Percentiles rank a stretch among this genome's conserved stretches.
These are phyloP conservation scores for Selenicereus undatus DNA, from an alignment of 148 eudicot genomes.

Conservation along the genomic window DNA sequence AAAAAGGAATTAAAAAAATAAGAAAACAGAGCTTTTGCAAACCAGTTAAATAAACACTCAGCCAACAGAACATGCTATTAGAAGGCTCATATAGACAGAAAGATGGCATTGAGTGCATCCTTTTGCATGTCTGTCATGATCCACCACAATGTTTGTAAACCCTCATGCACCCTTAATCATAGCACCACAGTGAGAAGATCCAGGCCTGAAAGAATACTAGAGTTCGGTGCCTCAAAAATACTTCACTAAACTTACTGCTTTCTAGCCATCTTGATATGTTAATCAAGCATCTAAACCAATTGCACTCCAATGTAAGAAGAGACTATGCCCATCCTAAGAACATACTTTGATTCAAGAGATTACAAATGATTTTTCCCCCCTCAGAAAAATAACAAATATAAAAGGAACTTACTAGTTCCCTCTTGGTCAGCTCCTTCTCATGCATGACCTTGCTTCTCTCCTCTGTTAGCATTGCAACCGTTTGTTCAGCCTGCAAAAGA, in stretches of 20 bases:
- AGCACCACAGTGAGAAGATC: too few relatives aligned
- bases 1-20: not conserved
- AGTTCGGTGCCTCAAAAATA: not conserved
- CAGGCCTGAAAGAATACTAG: not conserved
- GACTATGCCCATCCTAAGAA: not conserved
- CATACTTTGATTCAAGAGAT: not conserved
- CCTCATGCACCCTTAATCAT: not conserved
- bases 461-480: constrained; percentile 37
- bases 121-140: not conserved
- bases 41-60: not conserved
- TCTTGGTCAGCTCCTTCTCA: constrained; percentile 44
- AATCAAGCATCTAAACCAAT: not conserved
- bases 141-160: not conserved
- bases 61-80: not conserved
- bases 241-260: not conserved
- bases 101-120: not conserved
- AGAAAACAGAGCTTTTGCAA: not conserved
- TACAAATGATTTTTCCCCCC: not conserved
- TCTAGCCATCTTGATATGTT: not conserved
- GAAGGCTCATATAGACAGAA: too few relatives aligned
- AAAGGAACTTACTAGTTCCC: constrained; percentile 47
- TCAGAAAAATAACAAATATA: not conserved
- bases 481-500: constrained; percentile 47
- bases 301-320: not conserved
- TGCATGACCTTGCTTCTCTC: constrained; percentile 43